Conservation (phyloP, 306 rosid genomes). For the Fragaria vesca region DNA sequence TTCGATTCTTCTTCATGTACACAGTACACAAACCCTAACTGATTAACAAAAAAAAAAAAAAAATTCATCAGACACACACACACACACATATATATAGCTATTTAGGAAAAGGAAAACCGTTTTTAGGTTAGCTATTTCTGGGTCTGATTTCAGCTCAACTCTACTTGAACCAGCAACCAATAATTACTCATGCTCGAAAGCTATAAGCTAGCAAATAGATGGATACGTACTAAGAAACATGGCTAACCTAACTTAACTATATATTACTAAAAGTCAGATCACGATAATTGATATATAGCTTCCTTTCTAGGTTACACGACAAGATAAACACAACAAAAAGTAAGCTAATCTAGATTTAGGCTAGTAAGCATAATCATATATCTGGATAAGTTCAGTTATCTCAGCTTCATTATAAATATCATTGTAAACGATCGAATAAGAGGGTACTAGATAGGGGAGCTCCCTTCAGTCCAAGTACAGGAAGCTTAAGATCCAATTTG, state of each 20-base stretch:
- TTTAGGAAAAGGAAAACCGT: background rate
- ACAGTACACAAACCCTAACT: conserved; percentile 26
- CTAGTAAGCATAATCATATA: background rate
- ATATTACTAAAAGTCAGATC: background rate
- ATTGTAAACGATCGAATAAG: background rate
- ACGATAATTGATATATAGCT: background rate
- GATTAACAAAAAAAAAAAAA: background rate
- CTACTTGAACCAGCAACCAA: background rate
- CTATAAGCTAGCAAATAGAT: background rate
- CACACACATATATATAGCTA: too few species aligned
- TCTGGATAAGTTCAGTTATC: conserved; percentile 6
- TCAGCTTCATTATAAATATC: background rate
- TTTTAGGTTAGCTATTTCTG: background rate
- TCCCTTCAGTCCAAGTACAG: conserved; percentile 99
- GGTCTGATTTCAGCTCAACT: background rate
- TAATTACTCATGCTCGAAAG: background rate
- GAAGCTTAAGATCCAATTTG: conserved; percentile 71
- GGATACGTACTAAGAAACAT: background rate
- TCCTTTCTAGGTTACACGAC: background rate
- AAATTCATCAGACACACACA: background rate
- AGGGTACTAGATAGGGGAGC: conserved; percentile 59
- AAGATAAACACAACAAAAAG: conserved; percentile 13
- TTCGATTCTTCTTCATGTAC: background rate
- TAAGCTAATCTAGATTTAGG: conserved; percentile 4
- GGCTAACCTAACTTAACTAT: background rate